These are phyloP conservation scores for Puccinia novopanici DNA, from an alignment of 1,284 basidiomycete species.

Conservation along the genomic window DNA sequence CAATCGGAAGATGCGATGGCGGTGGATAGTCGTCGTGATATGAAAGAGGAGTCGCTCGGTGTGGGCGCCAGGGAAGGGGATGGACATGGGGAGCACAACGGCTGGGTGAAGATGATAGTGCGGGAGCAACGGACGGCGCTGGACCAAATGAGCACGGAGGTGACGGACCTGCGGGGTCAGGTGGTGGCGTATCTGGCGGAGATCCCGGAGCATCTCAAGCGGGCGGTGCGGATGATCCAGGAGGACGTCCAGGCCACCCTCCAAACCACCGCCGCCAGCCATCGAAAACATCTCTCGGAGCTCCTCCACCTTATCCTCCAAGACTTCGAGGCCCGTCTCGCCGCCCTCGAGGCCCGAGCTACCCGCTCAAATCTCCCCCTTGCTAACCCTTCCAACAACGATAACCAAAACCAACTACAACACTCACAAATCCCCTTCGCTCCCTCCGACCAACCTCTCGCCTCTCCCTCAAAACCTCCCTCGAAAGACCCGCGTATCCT, in stretches of 20 bases:
- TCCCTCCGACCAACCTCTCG: not conserved
- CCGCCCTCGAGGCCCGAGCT: not conserved
- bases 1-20: not conserved
- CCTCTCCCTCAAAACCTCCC: not conserved
- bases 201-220: conserved; percentile 13
- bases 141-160: not conserved
- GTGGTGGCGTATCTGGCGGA: not conserved
- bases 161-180: not conserved
- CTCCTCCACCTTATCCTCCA: not conserved
- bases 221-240: conserved; percentile 8
- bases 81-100: too few species aligned
- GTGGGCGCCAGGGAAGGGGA: too few species aligned
- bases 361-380: not conserved
- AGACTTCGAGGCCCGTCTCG: not conserved
- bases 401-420: too few species aligned
- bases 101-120: not conserved
- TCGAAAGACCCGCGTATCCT: not conserved
- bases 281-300: not conserved
- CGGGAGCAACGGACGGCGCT: not conserved
- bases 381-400: too few species aligned
- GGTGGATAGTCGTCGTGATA: not conserved
- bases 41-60: too few species aligned
- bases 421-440: not conserved
- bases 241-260: conserved; percentile 14
- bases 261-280: not conserved